phyloP scores from a whole-genome alignment of 352 stramenopile genomes.

The Phytophthora megakarya region DNA sequence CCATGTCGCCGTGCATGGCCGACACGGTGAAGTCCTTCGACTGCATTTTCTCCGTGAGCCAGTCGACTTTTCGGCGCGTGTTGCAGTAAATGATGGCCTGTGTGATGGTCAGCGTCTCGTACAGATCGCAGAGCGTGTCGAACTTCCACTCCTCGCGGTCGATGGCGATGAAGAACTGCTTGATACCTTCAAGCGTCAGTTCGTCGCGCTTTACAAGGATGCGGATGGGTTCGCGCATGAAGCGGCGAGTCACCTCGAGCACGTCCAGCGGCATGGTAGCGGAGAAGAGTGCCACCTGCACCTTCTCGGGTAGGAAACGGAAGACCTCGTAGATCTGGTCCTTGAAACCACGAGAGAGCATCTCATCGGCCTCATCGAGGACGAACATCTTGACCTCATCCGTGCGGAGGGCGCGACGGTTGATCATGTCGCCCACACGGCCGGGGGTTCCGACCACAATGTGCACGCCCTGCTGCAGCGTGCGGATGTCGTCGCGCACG shows the following conservation, averaged over 20 bases:
- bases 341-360: constrained; percentile 99
- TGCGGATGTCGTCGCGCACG: constrained; percentile 98
- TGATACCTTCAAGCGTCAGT: constrained; percentile 99
- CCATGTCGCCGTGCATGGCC: constrained; percentile 99
- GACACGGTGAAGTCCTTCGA: constrained; percentile 99
- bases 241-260: constrained; percentile 97
- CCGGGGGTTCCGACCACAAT: constrained; percentile 98
- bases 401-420: constrained; percentile 94
- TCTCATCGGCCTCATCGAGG: constrained; percentile 99
- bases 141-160: constrained; percentile 99
- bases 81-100: constrained; percentile 99
- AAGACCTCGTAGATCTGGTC: constrained; percentile 99
- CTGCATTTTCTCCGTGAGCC: constrained; percentile 99
- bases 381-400: constrained; percentile 97
- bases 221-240: constrained; percentile 99
- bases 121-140: constrained; percentile 99
- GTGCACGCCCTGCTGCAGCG: constrained; percentile 97
- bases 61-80: constrained; percentile 99
- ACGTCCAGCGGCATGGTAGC: constrained; percentile 99
- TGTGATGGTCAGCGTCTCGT: constrained; percentile 99
- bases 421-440: constrained; percentile 99
- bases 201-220: constrained; percentile 99
- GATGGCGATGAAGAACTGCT: constrained; percentile 99
- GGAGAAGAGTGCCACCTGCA: constrained; percentile 98
- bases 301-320: constrained; percentile 97